phyloP scores from a whole-genome alignment of 139 green algal genomes.

The Asterochloris erici region DNA sequence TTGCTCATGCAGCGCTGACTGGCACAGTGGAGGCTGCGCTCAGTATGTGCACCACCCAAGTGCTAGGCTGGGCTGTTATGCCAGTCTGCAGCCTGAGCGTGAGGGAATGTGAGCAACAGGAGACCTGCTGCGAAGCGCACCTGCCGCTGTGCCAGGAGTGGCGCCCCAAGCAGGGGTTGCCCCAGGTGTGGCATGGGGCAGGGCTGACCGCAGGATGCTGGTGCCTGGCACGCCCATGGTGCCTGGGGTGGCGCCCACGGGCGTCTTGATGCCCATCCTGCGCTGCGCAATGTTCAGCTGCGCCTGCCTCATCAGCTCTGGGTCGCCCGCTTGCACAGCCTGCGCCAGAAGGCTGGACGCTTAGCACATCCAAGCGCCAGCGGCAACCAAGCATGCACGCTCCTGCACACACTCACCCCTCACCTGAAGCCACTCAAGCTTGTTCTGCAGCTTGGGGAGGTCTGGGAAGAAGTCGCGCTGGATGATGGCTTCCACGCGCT shows the following conservation, averaged over 20 bases:
- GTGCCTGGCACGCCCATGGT: constrained; percentile 20
- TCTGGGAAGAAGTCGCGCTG: constrained; percentile 94
- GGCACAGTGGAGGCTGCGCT: no score
- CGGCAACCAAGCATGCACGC: neutral
- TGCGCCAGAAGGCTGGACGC: neutral
- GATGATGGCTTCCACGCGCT: constrained; percentile 80
- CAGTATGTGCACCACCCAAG: no score
- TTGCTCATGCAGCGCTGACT: no score
- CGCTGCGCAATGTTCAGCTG: constrained; percentile 81
- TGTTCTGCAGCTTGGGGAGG: constrained; percentile 75
- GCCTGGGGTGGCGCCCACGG: constrained; percentile 35
- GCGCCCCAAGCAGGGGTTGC: neutral
- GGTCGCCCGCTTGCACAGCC: constrained; percentile 69
- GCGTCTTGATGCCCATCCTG: constrained; percentile 42
- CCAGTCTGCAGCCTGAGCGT: neutral
- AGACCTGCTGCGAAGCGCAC: neutral
- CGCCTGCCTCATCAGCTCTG: constrained; percentile 56
- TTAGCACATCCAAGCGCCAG: neutral
- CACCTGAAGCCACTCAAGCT: constrained; percentile 80
- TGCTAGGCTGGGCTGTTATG: neutral
- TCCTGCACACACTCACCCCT: neutral
- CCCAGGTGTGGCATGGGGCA: neutral
- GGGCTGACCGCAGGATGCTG: constrained; percentile 36
- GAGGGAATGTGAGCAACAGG: neutral
- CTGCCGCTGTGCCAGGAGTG: neutral